Percentiles rank a stretch among this genome's conserved stretches.
These are phyloP conservation scores for Lupinus albus DNA, from an alignment of 306 rosid species.

Conservation along the genomic window DNA sequence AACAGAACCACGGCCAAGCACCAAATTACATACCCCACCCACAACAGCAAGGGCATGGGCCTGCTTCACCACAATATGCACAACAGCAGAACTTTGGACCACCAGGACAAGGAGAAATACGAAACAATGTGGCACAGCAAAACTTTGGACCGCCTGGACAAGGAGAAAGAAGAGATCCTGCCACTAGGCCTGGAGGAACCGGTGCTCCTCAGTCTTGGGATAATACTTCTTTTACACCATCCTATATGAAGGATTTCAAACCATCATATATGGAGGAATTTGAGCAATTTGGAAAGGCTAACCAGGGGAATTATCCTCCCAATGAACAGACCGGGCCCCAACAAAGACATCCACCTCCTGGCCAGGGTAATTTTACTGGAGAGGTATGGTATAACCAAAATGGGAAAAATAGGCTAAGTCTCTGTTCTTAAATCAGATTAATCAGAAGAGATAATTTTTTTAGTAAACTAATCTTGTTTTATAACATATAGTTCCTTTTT, in stretches of 20 bases:
- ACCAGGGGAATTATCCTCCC: conserved; percentile 31
- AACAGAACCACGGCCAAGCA: conserved; percentile 48
- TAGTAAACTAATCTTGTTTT: conserved; percentile 14
- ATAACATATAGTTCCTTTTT: neutral
- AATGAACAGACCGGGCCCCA: conserved; percentile 50
- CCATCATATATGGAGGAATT: conserved; percentile 61
- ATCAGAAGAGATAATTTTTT: neutral
- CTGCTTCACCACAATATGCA: conserved; percentile 41
- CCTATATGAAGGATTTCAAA: conserved; percentile 57
- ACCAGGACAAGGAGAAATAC: conserved; percentile 42
- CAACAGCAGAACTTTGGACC: conserved; percentile 48
- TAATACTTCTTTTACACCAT: conserved; percentile 46
- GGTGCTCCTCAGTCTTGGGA: conserved; percentile 44
- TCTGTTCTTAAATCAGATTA: neutral
- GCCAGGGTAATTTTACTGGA: conserved; percentile 51
- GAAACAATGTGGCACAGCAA: conserved; percentile 43
- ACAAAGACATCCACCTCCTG: conserved; percentile 57
- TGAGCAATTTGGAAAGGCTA: conserved; percentile 50
- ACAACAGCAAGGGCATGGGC: conserved; percentile 42
- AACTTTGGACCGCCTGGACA: conserved; percentile 54
- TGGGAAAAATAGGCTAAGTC: neutral
- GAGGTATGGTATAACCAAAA: conserved; percentile 30
- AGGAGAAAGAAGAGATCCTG: conserved; percentile 52
- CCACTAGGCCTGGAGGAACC: conserved; percentile 51
- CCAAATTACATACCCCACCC: conserved; percentile 39